Percentiles rank a stretch among this genome's conserved stretches.
Evolutionary conservation across 331 rosid genomes (phyloP).

Genomic region (Cydonia oblonga): DNA sequence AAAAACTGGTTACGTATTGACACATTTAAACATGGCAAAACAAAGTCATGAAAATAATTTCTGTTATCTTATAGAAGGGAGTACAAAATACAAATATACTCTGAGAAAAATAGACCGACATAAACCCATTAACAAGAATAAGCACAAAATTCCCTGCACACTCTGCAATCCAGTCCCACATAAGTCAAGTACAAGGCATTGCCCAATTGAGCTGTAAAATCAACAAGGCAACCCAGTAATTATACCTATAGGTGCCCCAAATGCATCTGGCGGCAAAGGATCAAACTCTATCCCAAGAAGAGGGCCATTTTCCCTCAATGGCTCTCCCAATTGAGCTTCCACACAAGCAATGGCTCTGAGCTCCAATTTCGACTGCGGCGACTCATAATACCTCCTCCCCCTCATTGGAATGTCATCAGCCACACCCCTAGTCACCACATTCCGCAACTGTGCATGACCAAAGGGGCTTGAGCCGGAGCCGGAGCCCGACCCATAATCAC

Average conservation of each 20-base stretch:
- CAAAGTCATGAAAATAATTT: background rate
- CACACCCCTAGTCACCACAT: constrained; percentile 36
- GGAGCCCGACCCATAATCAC: constrained; percentile 88
- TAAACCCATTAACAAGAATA: background rate
- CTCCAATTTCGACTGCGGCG: constrained; percentile 65
- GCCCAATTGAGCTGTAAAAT: background rate
- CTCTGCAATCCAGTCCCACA: background rate
- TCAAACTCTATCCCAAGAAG: constrained; percentile 87
- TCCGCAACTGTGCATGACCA: constrained; percentile 49
- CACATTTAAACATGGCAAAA: background rate
- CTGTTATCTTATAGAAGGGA: background rate
- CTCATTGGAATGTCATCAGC: constrained; percentile 29
- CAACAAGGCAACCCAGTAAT: background rate
- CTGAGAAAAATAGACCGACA: background rate
- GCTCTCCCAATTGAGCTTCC: constrained; percentile 89
- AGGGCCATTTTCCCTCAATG: constrained; percentile 89
- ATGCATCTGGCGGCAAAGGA: constrained; percentile 93
- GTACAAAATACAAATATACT: background rate
- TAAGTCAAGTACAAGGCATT: background rate
- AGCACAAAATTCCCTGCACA: background rate
- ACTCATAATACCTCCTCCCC: constrained; percentile 53
- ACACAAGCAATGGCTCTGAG: constrained; percentile 83
- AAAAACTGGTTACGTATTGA: background rate
- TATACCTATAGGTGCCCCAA: constrained; percentile 85
- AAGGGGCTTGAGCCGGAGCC: constrained; percentile 86